phyloP scores from a whole-genome alignment of 2,329 filamentous ascomycete genomes.

The Neonectria magnoliae region DNA sequence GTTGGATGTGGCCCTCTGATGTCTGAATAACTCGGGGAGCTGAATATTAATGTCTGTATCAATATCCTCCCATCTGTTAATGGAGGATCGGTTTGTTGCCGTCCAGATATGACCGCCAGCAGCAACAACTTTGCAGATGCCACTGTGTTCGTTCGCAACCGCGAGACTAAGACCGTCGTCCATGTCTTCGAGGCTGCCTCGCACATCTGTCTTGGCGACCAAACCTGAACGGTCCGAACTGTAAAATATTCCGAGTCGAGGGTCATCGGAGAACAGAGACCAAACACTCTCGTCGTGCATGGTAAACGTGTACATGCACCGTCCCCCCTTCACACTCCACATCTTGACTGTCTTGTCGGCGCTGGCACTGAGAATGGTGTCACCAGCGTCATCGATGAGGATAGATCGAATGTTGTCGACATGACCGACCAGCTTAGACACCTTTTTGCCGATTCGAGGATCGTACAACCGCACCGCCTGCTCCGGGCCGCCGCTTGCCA shows the following conservation, averaged over 20 bases:
- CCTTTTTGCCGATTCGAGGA: conserved; percentile 83
- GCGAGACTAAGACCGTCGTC: conserved; percentile 92
- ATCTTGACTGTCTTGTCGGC: conserved; percentile 98
- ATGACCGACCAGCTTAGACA: conserved; percentile 97
- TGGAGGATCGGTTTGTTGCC: conserved; percentile 87
- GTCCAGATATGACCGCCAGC: conserved; percentile 87
- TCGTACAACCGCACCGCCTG: conserved; percentile 95
- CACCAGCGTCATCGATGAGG: conserved; percentile 86
- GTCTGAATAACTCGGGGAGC: conserved; percentile 64
- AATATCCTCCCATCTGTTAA: conserved; percentile 90
- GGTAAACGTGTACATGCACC: conserved; percentile 97
- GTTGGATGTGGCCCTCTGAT: conserved; percentile 59
- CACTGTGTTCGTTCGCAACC: conserved; percentile 91
- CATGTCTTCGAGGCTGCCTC: conserved; percentile 71
- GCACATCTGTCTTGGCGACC: conserved; percentile 95
- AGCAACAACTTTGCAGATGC: conserved; percentile 73
- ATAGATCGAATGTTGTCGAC: conserved; percentile 95
- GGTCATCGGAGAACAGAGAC: conserved; percentile 91
- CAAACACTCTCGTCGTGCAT: conserved; percentile 99
- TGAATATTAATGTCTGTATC: conserved; percentile 80
- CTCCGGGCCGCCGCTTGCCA: conserved; percentile 94
- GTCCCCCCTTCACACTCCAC: conserved; percentile 93
- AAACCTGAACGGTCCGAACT: conserved; percentile 92
- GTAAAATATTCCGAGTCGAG: conserved; percentile 89
- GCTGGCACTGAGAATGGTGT: conserved; percentile 92